A percentile compares a stretch with the other conserved stretches of the same genome.
phyloP scores from a whole-genome alignment of 768 basidiomycete genomes.

The Sutorius australiensis region DNA sequence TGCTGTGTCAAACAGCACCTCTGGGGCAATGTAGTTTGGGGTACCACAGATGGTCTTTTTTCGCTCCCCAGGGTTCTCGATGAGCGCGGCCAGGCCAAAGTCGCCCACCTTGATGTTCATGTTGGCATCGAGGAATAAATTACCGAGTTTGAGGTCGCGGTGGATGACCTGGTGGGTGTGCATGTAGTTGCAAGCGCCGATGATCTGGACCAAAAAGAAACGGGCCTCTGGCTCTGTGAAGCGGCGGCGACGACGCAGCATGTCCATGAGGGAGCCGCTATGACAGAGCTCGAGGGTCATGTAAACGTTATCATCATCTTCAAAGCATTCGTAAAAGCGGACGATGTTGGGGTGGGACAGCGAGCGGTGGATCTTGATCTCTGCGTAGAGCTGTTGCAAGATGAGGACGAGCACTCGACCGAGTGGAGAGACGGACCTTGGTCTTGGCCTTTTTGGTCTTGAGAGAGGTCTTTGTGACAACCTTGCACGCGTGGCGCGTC shows the following conservation, averaged over 20 bases:
- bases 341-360: slow-evolving; percentile 93
- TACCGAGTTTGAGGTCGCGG: slow-evolving; percentile 94
- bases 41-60: slow-evolving; percentile 99
- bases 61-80: slow-evolving; percentile 92
- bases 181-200: slow-evolving; percentile 97
- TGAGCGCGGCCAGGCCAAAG: slow-evolving; percentile 94
- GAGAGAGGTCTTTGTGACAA: slow-evolving; percentile 87
- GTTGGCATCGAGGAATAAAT: slow-evolving; percentile 83
- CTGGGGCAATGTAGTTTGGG: slow-evolving; percentile 98
- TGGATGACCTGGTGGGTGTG: slow-evolving; percentile 96
- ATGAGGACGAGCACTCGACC: slow-evolving; percentile 1
- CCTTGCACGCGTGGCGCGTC: slow-evolving; percentile 79
- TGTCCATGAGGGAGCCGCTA: slow-evolving; percentile 86
- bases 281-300: slow-evolving; percentile 94
- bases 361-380: slow-evolving; percentile 96
- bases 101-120: slow-evolving; percentile 98
- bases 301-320: slow-evolving; percentile 93
- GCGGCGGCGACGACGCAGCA: slow-evolving; percentile 80
- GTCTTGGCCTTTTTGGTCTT: slow-evolving; percentile 97
- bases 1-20: slow-evolving; percentile 92
- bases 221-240: slow-evolving; percentile 92
- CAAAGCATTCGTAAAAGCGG: slow-evolving; percentile 88
- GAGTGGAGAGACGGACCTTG: slow-evolving; percentile 53
- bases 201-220: slow-evolving; percentile 90
- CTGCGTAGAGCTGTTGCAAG: slow-evolving; percentile 78